Percentiles rank a stretch among this genome's conserved stretches.
Evolutionary conservation across 2,329 filamentous ascomycete species (phyloP).

Genomic region (Alternaria sp.): DNA sequence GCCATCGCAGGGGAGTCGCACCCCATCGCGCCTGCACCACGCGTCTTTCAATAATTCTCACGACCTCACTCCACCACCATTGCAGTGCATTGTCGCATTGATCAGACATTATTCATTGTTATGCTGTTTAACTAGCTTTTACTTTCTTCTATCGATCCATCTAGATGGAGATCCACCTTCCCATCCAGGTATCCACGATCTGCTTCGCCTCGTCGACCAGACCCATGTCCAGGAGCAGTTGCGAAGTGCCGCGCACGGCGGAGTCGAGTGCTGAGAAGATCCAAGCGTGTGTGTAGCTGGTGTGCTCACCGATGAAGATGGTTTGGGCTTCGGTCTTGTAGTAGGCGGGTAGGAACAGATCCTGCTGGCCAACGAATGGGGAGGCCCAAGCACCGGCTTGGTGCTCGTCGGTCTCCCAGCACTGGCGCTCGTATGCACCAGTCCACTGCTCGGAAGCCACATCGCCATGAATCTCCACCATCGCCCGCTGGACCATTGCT

Average conservation of each 20-base stretch:
- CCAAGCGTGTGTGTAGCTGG: slow-evolving; percentile 71
- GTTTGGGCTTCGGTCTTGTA: slow-evolving; percentile 72
- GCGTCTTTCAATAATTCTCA: not conserved
- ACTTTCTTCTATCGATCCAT: slow-evolving; percentile 6
- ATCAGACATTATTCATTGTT: not conserved
- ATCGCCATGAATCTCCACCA: slow-evolving; percentile 70
- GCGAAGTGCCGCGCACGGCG: slow-evolving; percentile 68
- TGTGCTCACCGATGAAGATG: slow-evolving; percentile 62
- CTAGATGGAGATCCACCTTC: slow-evolving; percentile 62
- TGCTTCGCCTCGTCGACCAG: slow-evolving; percentile 73
- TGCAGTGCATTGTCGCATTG: not conserved
- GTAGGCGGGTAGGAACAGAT: slow-evolving; percentile 74
- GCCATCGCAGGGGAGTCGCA: slow-evolving; percentile 5
- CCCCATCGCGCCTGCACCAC: not conserved
- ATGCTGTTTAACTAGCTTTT: not conserved
- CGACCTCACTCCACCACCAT: not conserved
- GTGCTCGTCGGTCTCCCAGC: slow-evolving; percentile 69
- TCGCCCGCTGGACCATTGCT: slow-evolving; percentile 67
- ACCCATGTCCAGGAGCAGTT: slow-evolving; percentile 69
- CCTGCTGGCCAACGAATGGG: slow-evolving; percentile 69
- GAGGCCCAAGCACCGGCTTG: slow-evolving; percentile 68
- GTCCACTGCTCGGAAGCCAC: slow-evolving; percentile 68
- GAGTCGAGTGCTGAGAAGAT: slow-evolving; percentile 72
- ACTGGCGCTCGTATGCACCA: slow-evolving; percentile 68
- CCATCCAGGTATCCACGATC: slow-evolving; percentile 71